Conservation (phyloP, 306 rosid genomes). For the Vigna nakashimae region DNA sequence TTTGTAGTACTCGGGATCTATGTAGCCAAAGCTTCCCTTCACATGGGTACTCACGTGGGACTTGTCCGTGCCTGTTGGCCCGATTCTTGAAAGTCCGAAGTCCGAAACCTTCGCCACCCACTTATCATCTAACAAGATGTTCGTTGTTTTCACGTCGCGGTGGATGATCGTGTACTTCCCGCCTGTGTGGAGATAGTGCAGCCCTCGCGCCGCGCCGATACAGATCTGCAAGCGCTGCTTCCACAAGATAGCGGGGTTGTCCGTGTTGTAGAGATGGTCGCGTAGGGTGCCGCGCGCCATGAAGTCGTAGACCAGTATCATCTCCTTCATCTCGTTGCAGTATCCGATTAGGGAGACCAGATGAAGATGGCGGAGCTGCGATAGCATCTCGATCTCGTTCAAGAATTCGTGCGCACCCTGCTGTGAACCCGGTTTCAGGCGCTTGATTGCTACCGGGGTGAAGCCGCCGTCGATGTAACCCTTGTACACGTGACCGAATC, state of each 20-base stretch:
- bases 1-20: neutral
- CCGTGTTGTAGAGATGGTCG: too few relatives aligned
- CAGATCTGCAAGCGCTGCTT: too few relatives aligned
- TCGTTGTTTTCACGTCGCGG: too few relatives aligned
- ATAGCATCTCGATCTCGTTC: neutral
- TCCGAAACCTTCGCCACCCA: too few relatives aligned
- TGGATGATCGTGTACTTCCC: too few relatives aligned
- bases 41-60: slow-evolving; percentile 45
- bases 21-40: neutral
- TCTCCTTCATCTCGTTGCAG: neutral
- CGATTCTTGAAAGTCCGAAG: neutral
- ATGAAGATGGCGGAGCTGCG: neutral
- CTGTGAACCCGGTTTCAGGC: neutral
- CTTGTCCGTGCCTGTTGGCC: slow-evolving; percentile 41
- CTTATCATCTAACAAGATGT: too few relatives aligned
- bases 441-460: neutral
- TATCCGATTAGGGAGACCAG: neutral
- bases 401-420: neutral
- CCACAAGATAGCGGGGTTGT: too few relatives aligned
- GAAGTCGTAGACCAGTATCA: too few relatives aligned
- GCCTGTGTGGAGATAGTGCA: too few relatives aligned
- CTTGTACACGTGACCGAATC: too few relatives aligned
- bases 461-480: too few relatives aligned
- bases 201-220: too few relatives aligned
- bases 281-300: neutral